phyloP scores from a whole-genome alignment of 805 yeast species.

The Zygoascus flipseniorum region DNA sequence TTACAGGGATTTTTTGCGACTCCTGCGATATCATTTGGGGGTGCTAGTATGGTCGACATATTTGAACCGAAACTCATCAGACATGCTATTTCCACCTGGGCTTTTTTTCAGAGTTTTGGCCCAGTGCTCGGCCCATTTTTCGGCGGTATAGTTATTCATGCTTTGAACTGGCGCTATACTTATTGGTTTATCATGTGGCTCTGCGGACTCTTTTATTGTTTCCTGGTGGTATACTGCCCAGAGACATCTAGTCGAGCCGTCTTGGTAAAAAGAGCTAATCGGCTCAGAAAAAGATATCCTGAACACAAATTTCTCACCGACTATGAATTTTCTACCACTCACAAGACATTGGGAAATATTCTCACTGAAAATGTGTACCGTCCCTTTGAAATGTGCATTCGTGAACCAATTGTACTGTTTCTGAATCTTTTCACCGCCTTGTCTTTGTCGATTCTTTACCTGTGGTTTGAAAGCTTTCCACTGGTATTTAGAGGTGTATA shows the following conservation, averaged over 20 bases:
- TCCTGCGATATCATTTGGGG: slow-evolving; percentile 52
- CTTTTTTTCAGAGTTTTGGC: slow-evolving; percentile 39
- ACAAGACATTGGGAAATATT: slow-evolving; percentile 37
- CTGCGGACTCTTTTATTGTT: slow-evolving; percentile 27
- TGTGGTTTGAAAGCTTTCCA: slow-evolving; percentile 35
- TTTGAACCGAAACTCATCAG: slow-evolving; percentile 45
- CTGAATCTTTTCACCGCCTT: slow-evolving; percentile 36
- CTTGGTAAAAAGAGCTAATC: slow-evolving; percentile 55
- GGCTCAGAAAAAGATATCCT: slow-evolving; percentile 68
- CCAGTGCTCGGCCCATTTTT: slow-evolving; percentile 35
- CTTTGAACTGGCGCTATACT: slow-evolving; percentile 54
- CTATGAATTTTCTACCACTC: slow-evolving; percentile 59
- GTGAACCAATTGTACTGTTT: slow-evolving; percentile 39
- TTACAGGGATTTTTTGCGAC: slow-evolving; percentile 54
- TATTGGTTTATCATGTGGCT: slow-evolving; percentile 36
- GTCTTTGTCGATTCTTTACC: slow-evolving; percentile 37
- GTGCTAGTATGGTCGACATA: slow-evolving; percentile 47
- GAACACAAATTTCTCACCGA: slow-evolving; percentile 62
- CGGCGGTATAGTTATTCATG: slow-evolving; percentile 6
- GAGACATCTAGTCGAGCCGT: slow-evolving; percentile 38
- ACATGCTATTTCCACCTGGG: slow-evolving; percentile 40
- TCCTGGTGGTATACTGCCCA: slow-evolving; percentile 27
- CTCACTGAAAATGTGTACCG: slow-evolving; percentile 28
- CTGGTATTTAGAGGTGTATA: slow-evolving; percentile 27
- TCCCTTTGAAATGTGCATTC: slow-evolving; percentile 65